phyloP scores from a whole-genome alignment of 495 filamentous ascomycete species.

The Rhizodiscina lignyota region DNA sequence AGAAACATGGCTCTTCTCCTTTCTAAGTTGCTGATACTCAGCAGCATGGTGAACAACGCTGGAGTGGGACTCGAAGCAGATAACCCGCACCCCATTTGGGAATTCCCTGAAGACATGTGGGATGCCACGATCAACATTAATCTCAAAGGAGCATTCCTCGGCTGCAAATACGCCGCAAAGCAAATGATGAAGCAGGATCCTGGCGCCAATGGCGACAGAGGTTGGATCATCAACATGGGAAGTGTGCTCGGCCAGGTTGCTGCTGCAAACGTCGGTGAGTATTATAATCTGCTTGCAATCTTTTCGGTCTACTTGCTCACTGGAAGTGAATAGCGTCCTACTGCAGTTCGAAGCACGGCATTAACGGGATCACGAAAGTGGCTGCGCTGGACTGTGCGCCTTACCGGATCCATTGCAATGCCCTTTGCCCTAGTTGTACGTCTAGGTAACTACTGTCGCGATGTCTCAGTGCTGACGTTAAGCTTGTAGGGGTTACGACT shows the following conservation, averaged over 20 bases:
- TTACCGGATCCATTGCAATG: slow-evolving; percentile 36
- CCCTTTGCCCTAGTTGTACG: slow-evolving; percentile 39
- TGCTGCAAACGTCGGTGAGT: background rate
- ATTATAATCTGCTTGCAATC: background rate
- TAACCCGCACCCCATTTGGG: slow-evolving; percentile 1
- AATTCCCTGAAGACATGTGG: slow-evolving; percentile 2
- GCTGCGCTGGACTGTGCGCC: slow-evolving; percentile 34
- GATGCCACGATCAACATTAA: slow-evolving; percentile 4
- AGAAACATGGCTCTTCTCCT: background rate
- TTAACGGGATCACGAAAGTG: slow-evolving; percentile 30
- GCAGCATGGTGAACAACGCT: slow-evolving; percentile 6
- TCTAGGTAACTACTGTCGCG: too few species aligned
- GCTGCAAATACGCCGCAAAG: slow-evolving; percentile 28
- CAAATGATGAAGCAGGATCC: slow-evolving; percentile 37
- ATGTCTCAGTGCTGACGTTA: too few species aligned
- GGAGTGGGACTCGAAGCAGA: too few species aligned
- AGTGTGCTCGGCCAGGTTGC: slow-evolving; percentile 30
- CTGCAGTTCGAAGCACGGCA: slow-evolving; percentile 34
- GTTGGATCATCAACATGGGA: slow-evolving; percentile 40
- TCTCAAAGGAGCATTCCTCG: slow-evolving; percentile 16
- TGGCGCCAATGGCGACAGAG: slow-evolving; percentile 26
- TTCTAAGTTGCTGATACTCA: too few species aligned
- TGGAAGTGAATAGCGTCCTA: slow-evolving; percentile 29
- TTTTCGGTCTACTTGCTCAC: background rate
- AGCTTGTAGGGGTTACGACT: slow-evolving; percentile 6